Percentiles rank a stretch among this genome's conserved stretches.
Evolutionary conservation across 805 yeast species (phyloP).

Genomic region (Spencermartinsiella europaea): DNA sequence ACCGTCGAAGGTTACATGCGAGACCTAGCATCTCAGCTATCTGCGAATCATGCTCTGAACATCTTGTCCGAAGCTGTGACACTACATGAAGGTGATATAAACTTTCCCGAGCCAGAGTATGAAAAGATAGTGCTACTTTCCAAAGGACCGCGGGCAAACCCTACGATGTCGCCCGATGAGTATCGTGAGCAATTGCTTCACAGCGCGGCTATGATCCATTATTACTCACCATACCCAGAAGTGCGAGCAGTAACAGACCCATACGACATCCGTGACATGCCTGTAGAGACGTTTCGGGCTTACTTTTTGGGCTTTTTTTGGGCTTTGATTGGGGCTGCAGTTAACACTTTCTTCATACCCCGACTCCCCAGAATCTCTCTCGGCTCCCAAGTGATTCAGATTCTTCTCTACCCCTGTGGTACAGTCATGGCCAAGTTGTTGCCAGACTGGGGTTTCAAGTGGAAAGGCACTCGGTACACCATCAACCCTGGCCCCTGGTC

Average conservation of each 20-base stretch:
- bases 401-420: slow-evolving; percentile 53
- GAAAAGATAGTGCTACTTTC: slow-evolving; percentile 31
- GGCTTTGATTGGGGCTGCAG: slow-evolving; percentile 46
- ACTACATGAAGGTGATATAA: slow-evolving; percentile 44
- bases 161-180: slow-evolving; percentile 25
- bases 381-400: slow-evolving; percentile 40
- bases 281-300: slow-evolving; percentile 45
- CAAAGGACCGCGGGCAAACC: slow-evolving; percentile 24
- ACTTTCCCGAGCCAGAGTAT: slow-evolving; percentile 37
- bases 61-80: slow-evolving; percentile 35
- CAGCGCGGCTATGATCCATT: slow-evolving; percentile 37
- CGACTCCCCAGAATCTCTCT: slow-evolving; percentile 48
- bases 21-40: background rate
- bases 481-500: slow-evolving; percentile 60
- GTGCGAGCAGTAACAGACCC: slow-evolving; percentile 50
- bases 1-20: background rate
- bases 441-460: slow-evolving; percentile 44
- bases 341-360: slow-evolving; percentile 47
- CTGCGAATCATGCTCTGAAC: slow-evolving; percentile 4
- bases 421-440: slow-evolving; percentile 34
- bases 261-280: slow-evolving; percentile 40
- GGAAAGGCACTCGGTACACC: slow-evolving; percentile 37
- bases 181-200: slow-evolving; percentile 31
- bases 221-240: slow-evolving; percentile 51
- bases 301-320: slow-evolving; percentile 35